These are phyloP conservation scores for Fennellomyces sp. DNA, from an alignment of 371 early-diverging fungal species.

Conservation along the genomic window DNA sequence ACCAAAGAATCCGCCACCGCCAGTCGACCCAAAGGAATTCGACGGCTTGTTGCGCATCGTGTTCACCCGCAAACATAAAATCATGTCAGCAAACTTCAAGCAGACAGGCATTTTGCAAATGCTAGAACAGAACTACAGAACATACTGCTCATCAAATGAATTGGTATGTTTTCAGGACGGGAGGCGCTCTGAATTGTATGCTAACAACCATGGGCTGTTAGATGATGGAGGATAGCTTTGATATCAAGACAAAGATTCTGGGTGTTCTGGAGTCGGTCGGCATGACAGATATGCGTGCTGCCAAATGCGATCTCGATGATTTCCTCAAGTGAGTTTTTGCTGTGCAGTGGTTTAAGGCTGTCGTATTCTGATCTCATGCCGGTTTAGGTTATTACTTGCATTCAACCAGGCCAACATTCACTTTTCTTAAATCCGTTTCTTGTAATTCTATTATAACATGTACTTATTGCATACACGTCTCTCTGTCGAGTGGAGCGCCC, in stretches of 20 bases:
- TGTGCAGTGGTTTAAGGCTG: too few relatives aligned
- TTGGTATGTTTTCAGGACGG: too few relatives aligned
- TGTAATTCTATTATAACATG: too few relatives aligned
- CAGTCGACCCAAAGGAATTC: slow-evolving; percentile 96
- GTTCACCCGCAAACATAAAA: slow-evolving; percentile 98
- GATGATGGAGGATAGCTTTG: slow-evolving; percentile 85
- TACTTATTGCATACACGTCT: background rate
- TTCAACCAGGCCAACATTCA: slow-evolving; percentile 80
- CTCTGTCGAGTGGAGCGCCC: too few relatives aligned
- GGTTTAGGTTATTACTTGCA: slow-evolving; percentile 71
- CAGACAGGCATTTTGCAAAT: slow-evolving; percentile 82
- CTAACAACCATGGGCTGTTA: slow-evolving; percentile 16
- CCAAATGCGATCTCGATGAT: slow-evolving; percentile 93
- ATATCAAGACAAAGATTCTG: slow-evolving; percentile 78
- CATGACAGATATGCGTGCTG: slow-evolving; percentile 81
- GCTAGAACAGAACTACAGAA: slow-evolving; percentile 94
- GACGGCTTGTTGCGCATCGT: slow-evolving; percentile 96
- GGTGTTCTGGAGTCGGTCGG: slow-evolving; percentile 69
- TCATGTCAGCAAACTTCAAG: slow-evolving; percentile 92
- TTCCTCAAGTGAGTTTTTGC: slow-evolving; percentile 68
- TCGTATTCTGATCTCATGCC: too few relatives aligned
- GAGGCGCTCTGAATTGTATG: background rate
- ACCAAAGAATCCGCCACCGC: slow-evolving; percentile 93
- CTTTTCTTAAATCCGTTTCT: slow-evolving; percentile 46
- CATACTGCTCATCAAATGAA: slow-evolving; percentile 81